phyloP scores from a whole-genome alignment of 208 protist genomes.

The Wallacemonas sp. region DNA sequence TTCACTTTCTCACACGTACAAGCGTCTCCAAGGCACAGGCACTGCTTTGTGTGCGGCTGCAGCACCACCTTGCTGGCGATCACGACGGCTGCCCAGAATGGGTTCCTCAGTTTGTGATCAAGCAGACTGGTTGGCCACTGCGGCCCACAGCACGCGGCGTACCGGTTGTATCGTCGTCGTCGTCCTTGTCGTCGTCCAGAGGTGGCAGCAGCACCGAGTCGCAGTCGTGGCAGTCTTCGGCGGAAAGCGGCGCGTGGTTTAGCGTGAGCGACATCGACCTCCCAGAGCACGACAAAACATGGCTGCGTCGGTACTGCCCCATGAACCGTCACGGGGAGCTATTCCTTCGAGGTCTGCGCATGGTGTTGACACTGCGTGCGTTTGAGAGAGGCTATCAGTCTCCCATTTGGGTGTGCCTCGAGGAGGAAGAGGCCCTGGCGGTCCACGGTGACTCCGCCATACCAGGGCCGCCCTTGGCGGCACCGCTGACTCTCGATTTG shows the following conservation, averaged over 20 bases:
- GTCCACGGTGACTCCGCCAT: neutral
- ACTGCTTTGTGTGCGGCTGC: conserved; percentile 49
- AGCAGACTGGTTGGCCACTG: conserved; percentile 28
- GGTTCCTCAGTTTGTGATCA: conserved; percentile 25
- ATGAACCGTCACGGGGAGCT: conserved; percentile 28
- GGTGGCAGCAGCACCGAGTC: no score
- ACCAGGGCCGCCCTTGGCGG: neutral
- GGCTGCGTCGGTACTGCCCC: conserved; percentile 55
- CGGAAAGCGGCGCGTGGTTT: conserved; percentile 20
- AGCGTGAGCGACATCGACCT: conserved; percentile 48
- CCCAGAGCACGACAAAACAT: conserved; percentile 17
- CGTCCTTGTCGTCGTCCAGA: no score
- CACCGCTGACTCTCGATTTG: neutral
- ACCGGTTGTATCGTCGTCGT: neutral
- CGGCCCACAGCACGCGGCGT: conserved; percentile 19
- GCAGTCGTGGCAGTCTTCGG: neutral
- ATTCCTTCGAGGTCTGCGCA: conserved; percentile 34
- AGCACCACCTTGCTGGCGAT: conserved; percentile 15
- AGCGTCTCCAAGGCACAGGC: conserved; percentile 21
- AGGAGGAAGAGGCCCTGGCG: conserved; percentile 6
- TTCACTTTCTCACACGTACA: conserved; percentile 38
- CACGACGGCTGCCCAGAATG: conserved; percentile 23
- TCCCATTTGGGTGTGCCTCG: conserved; percentile 37
- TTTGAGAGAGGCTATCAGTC: conserved; percentile 55
- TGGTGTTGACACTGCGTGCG: conserved; percentile 56